Evolutionary conservation across 768 basidiomycete genomes (phyloP), one percentile per base, ranked within the genome.

Genomic region (Calocera viscosa): DNA sequence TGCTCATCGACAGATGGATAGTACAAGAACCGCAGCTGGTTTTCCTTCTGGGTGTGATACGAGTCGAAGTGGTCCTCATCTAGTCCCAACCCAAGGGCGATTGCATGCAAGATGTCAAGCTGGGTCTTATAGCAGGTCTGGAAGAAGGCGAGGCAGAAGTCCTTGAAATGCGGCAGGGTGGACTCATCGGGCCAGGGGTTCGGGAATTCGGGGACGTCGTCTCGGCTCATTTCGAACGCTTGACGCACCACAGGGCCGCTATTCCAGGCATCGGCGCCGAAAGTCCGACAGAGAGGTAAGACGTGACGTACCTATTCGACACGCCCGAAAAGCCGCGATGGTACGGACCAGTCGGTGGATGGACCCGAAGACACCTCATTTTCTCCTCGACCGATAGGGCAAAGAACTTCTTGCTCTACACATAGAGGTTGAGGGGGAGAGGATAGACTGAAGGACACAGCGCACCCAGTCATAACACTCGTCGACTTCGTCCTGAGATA

Each of bases 101-200:
- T 76, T 0, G 83, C 83, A 1, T 74, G 75, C 17, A 85, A 72
- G 38, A 86, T 71, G 74, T 75, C 76, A 33, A 81, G 76, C 71
- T 82, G 77, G 3, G 79, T 71, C 68, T 68, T 66, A 78, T 81
- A 78, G 65, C 79, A 81, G 2, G 76, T 72, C 81, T 80, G 67
- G 40, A 65, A 67, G 47, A 68, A 69, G 67, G 63, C 65, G 60
- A 10, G 49, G 65, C 63, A 70, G 38, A 67, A 64, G 12, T 33
- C 79, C 64, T 76, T 80, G 71, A 85, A 84, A 0, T 81, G 84
- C 0, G 84, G 82, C 16, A 86, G 74, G 0, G 80, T 74, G 16
- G 75, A 77, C 2, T 83, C 83, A 0, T 82, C 80, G 12, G 82
- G 78, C 84, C 84, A 86, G 38, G 85, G 82, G 69, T 86, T 84